phyloP scores from a whole-genome alignment of 2,329 filamentous ascomycete genomes.

The Ciborinia camelliae region DNA sequence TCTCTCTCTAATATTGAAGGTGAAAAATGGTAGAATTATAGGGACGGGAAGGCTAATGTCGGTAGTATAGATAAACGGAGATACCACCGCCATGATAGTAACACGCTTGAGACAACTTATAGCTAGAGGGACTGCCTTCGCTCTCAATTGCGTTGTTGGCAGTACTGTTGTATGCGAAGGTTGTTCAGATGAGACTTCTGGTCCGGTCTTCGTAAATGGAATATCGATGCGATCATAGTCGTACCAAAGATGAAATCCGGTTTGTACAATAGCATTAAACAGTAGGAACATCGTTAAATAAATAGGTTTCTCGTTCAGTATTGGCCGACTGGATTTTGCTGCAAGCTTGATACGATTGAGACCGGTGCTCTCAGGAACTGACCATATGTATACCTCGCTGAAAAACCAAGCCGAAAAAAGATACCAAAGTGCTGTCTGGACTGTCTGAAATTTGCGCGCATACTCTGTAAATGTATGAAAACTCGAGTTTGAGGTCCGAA shows the following conservation, averaged over 20 bases:
- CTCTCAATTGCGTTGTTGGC: slow-evolving; percentile 40
- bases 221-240: slow-evolving; percentile 63
- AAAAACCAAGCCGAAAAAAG: slow-evolving; percentile 74
- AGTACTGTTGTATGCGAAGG: slow-evolving; percentile 40
- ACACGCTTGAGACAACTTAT: slow-evolving; percentile 35
- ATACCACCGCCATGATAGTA: slow-evolving; percentile 43
- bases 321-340: slow-evolving; percentile 66
- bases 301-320: slow-evolving; percentile 81
- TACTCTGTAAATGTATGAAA: slow-evolving; percentile 60
- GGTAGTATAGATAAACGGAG: slow-evolving; percentile 39
- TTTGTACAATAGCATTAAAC: slow-evolving; percentile 66
- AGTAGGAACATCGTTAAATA: slow-evolving; percentile 72
- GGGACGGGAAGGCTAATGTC: slow-evolving; percentile 43
- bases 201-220: slow-evolving; percentile 41
- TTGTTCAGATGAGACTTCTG: slow-evolving; percentile 37
- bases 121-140: slow-evolving; percentile 38
- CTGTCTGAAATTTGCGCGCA: slow-evolving; percentile 52
- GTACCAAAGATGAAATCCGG: slow-evolving; percentile 62
- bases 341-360: slow-evolving; percentile 71
- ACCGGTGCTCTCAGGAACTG: slow-evolving; percentile 55
- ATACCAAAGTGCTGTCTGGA: slow-evolving; percentile 75
- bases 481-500: slow-evolving; percentile 66
- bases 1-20: slow-evolving; percentile 55
- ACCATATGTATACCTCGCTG: slow-evolving; percentile 76
- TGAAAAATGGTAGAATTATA: slow-evolving; percentile 48